A percentile compares a stretch with the other conserved stretches of the same genome.
Evolutionary conservation across 2,329 filamentous ascomycete species (phyloP).

Genomic region (Didymella keratinophila): DNA sequence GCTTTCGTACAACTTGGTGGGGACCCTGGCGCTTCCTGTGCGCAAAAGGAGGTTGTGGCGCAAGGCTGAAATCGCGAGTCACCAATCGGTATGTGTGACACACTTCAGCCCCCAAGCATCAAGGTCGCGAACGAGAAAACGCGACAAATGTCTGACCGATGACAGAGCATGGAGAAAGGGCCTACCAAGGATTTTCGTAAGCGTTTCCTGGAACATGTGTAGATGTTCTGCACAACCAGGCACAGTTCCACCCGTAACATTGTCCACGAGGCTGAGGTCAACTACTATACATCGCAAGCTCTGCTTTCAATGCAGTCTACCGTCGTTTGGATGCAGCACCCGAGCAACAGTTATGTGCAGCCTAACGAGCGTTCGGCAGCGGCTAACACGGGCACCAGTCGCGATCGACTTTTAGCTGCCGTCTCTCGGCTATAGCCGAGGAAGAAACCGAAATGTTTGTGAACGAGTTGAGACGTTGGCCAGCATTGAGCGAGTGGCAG

Average conservation of each 20-base stretch:
- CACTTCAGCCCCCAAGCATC: neutral
- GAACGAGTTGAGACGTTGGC: neutral
- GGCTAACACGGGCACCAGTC: neutral
- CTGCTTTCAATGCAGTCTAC: neutral
- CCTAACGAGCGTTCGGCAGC: neutral
- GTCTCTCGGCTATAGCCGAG: slow-evolving; percentile 1
- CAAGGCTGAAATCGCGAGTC: slow-evolving; percentile 34
- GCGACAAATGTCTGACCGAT: neutral
- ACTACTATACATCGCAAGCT: neutral
- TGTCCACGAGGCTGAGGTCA: neutral
- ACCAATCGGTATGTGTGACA: slow-evolving; percentile 3
- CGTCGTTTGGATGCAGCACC: neutral
- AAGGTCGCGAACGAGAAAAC: slow-evolving; percentile 8
- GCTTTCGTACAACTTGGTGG: slow-evolving; percentile 6
- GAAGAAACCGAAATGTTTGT: neutral
- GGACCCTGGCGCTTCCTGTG: slow-evolving; percentile 18
- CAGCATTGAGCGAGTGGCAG: neutral
- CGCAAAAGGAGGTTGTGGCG: slow-evolving; percentile 23
- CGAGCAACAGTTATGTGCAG: neutral
- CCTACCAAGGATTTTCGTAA: neutral
- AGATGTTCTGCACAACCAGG: neutral
- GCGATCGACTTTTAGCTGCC: neutral
- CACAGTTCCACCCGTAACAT: neutral
- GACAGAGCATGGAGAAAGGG: neutral
- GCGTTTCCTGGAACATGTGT: neutral